These are phyloP conservation scores for Naematelia encephala DNA, from an alignment of 768 basidiomycete species.

Conservation along the genomic window DNA sequence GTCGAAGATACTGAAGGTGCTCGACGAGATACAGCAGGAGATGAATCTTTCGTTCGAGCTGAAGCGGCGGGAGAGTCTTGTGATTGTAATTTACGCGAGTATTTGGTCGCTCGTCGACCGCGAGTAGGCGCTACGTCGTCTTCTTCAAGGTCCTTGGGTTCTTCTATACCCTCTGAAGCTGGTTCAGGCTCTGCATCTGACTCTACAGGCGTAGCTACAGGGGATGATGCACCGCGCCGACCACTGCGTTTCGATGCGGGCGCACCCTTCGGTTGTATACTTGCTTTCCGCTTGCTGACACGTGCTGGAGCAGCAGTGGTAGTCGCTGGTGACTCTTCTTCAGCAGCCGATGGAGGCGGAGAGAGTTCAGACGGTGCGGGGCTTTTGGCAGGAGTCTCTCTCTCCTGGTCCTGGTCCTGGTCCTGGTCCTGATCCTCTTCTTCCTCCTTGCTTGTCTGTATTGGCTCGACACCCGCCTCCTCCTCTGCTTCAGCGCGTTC, in stretches of 20 bases:
- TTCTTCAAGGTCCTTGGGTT: slow-evolving; percentile 4
- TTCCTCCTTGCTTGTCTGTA: not conserved
- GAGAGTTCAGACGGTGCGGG: slow-evolving; percentile 1
- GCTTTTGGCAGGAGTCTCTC: not conserved
- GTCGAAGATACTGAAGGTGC: slow-evolving; percentile 28
- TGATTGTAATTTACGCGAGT: not conserved
- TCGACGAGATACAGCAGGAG: slow-evolving; percentile 32
- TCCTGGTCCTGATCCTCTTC: not conserved
- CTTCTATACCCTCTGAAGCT: not conserved
- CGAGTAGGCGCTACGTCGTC: slow-evolving; percentile 9
- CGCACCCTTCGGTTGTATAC: slow-evolving; percentile 16
- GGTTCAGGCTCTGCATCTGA: slow-evolving; percentile 5
- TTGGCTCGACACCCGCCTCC: not conserved
- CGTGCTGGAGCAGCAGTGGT: slow-evolving; percentile 6
- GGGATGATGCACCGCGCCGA: slow-evolving; percentile 1
- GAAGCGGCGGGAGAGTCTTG: slow-evolving; percentile 23
- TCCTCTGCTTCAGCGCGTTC: slow-evolving; percentile 6
- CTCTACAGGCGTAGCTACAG: slow-evolving; percentile 2
- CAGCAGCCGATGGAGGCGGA: slow-evolving; percentile 1
- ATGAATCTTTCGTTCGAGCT: slow-evolving; percentile 21
- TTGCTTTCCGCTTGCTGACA: slow-evolving; percentile 28
- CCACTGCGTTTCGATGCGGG: slow-evolving; percentile 22
- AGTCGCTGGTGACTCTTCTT: not conserved
- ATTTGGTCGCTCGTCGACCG: not conserved
- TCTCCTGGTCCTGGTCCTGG: not conserved